Base-by-base conservation (phyloP, 345 rosid genomes). In the Isatis tinctoria region DNA sequence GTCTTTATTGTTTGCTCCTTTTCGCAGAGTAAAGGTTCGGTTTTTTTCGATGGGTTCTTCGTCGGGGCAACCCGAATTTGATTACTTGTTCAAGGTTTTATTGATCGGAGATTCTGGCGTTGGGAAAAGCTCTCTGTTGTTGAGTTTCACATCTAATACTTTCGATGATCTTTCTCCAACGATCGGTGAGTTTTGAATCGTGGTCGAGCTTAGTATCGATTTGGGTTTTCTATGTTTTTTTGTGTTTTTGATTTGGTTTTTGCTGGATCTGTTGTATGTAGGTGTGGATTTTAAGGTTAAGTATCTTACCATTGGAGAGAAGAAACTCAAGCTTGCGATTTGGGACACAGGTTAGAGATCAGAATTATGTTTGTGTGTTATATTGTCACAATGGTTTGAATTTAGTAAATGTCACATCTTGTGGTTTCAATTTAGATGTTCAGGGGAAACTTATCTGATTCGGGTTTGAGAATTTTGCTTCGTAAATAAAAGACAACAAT, bases 271-370 rank as follows among this genome's bases (percentile, higher is more conserved):
- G 35, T 18, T 52, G n/a, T 28, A 18, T 65, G 2, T 22, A 94
- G 97, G 98, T 67, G 97, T 94, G 33, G 98, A 94, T 85, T 94
- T 94, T 69, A 91, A 94, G 88, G 89, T 91, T 30, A 94, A 94
- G 81, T 83, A 87, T 75, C 85, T 94, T 20, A 84, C 79, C 10
- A 61, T 84, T 66, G 96, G 93, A 5, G 98, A 91, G 27, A 91
- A 90, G 74, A 94, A 84, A 79, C 70, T 91, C 74, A 94, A 94
- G 84, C 97, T 94, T 74, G 98, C 96, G 6, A 94, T 94, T 74
- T 94, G 98, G 97, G 97, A 94, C 62, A 91, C 97, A 14, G 98
- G 97, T 89, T 36, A 76, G 36, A 41, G 27, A n/a, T 30, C 58
- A 12, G 60, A n/a, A 49, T 18, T 40, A 16, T 14, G 18, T 74